Base-by-base conservation (phyloP, 148 eudicot genomes). In the Gaultheria prostrata region DNA sequence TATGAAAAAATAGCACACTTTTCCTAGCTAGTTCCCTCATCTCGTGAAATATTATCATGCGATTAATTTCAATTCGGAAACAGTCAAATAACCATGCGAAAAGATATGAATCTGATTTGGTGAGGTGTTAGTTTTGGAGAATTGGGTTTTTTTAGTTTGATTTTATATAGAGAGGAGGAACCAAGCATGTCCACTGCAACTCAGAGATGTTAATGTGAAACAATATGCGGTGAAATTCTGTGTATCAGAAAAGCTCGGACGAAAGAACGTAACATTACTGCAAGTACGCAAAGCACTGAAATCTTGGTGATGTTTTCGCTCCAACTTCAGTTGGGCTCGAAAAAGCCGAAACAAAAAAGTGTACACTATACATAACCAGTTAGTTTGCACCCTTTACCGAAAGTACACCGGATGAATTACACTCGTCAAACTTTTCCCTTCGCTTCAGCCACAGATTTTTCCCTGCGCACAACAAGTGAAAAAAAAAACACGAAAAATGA, bases 361-460 rank as follows among this genome's bases (percentile, higher is more conserved):
- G 78, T 75, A 54, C 45, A 4, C 78, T 76, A 54, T 86, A 35
- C 79, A 84, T 78, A 76, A 21, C 24, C 26, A 18, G 72, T 48
- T 53, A 53, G 70, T 8, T 59, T 18, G n/a, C n/a, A 9, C 48
- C 20, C 61, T 69, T 82, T 83, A 89, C 33, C 86, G 87, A 48
- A 89, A 50, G 86, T 83, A 54, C 51, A 86, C 82, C 63, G 65
- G 84, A 80, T 48, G 78, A 65, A 15, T 71, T 50, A 48, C 26
- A 20, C 65, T 82, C 43, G 46, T 33, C 45, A 65, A 56, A 46
- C 50, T 85, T 56, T 77, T 85, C 80, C 39, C 85, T 82, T 77
- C 77, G 48, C 73, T 83, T 73, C 75, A 77, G 63, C 84, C 45
- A 35, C 43, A 49, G 70, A 67, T 21, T 12, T 85, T 89, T 61